Conservation (phyloP, 1,139 yeast genomes). For the Kazachstania sp. region DNA sequence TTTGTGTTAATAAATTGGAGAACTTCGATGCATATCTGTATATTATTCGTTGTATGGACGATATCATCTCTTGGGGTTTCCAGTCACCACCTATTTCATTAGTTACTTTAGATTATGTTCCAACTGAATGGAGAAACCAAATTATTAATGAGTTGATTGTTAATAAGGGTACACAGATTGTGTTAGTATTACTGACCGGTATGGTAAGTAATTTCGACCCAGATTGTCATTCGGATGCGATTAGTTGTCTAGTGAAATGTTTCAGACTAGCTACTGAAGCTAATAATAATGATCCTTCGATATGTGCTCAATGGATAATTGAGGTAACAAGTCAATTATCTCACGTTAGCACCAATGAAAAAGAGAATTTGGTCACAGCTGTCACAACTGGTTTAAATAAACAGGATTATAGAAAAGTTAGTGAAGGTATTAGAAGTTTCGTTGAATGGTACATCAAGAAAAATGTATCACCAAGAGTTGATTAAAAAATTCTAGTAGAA, state of each 20-base stretch:
- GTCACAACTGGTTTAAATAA: conserved; percentile 54
- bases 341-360: conserved; percentile 57
- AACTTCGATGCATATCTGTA: conserved; percentile 67
- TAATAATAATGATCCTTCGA: conserved; percentile 24
- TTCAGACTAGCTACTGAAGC: conserved; percentile 41
- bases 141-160: conserved; percentile 37
- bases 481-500: conserved; percentile 5
- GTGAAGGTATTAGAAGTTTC: conserved; percentile 65
- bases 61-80: conserved; percentile 76
- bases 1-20: conserved; percentile 44
- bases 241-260: conserved; percentile 63
- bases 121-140: conserved; percentile 43
- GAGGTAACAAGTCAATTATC: conserved; percentile 43
- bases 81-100: conserved; percentile 68
- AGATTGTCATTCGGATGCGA: conserved; percentile 67
- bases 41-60: conserved; percentile 68
- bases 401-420: conserved; percentile 65
- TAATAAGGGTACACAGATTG: conserved; percentile 50
- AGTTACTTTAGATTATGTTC: conserved; percentile 46
- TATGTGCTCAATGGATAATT: conserved; percentile 49
- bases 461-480: conserved; percentile 50
- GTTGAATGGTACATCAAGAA: conserved; percentile 77
- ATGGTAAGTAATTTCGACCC: conserved; percentile 62
- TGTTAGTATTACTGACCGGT: conserved; percentile 54
- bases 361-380: conserved; percentile 48